Evolutionary conservation across 2,329 filamentous ascomycete genomes (phyloP).

Genomic region (Xylaria sp.): DNA sequence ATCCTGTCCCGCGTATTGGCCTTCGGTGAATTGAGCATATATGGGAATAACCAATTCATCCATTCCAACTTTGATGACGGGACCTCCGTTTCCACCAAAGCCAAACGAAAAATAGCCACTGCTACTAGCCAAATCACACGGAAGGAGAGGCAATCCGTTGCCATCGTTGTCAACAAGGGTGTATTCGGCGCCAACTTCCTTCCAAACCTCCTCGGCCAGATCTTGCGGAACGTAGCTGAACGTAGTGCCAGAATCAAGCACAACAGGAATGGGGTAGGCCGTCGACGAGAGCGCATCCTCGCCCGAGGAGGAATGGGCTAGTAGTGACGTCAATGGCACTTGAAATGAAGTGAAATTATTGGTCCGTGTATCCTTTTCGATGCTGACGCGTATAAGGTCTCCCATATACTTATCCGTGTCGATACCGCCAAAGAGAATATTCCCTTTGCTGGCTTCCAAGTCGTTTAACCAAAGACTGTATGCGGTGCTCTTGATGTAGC

Average conservation of each 20-base stretch:
- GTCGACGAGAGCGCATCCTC: slow-evolving; percentile 57
- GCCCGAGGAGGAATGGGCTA: slow-evolving; percentile 61
- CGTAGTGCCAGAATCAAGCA: slow-evolving; percentile 81
- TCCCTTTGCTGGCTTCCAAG: slow-evolving; percentile 70
- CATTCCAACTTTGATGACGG: slow-evolving; percentile 63
- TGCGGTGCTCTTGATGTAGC: slow-evolving; percentile 71
- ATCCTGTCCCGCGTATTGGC: slow-evolving; percentile 56
- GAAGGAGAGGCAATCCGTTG: slow-evolving; percentile 57
- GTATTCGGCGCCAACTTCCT: slow-evolving; percentile 64
- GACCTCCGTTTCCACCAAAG: slow-evolving; percentile 60
- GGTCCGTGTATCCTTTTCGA: slow-evolving; percentile 59
- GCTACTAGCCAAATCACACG: slow-evolving; percentile 59
- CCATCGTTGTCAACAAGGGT: slow-evolving; percentile 58
- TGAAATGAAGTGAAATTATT: slow-evolving; percentile 57
- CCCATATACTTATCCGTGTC: slow-evolving; percentile 79
- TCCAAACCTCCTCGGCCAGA: slow-evolving; percentile 64
- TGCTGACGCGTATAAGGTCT: slow-evolving; percentile 67
- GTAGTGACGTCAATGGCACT: slow-evolving; percentile 60
- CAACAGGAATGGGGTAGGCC: slow-evolving; percentile 63
- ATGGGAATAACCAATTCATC: slow-evolving; percentile 65
- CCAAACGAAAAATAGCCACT: slow-evolving; percentile 64
- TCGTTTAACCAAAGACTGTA: slow-evolving; percentile 78
- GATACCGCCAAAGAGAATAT: slow-evolving; percentile 82
- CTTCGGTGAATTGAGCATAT: slow-evolving; percentile 55
- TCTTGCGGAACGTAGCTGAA: slow-evolving; percentile 74